A percentile compares a stretch with the other conserved stretches of the same genome.
These are phyloP conservation scores for Lichtheimia corymbifera DNA, from an alignment of 371 early-diverging fungal genomes.

Conservation along the genomic window DNA sequence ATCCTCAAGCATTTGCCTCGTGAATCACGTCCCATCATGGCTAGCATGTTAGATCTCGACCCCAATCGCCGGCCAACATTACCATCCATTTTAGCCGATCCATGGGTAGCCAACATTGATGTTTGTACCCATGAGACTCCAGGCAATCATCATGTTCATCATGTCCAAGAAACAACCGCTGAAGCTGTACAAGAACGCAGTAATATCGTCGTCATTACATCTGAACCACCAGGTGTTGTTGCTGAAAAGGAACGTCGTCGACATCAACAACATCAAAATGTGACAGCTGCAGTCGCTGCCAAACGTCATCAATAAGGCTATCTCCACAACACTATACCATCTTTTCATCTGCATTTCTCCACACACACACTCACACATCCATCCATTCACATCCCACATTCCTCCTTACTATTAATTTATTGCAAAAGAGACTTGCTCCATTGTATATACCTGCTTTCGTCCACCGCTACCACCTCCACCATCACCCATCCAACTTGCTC, in stretches of 20 bases:
- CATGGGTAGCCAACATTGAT: constrained; percentile 62
- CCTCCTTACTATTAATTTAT: too few species aligned
- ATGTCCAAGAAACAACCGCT: constrained; percentile 28
- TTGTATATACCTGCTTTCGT: too few species aligned
- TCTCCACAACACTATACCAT: too few species aligned
- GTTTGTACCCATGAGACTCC: constrained; percentile 54
- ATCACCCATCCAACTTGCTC: too few species aligned
- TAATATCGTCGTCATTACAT: constrained; percentile 22
- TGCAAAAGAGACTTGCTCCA: too few species aligned
- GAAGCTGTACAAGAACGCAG: constrained; percentile 7
- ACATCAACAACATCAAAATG: constrained; percentile 7
- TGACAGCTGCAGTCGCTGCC: not conserved
- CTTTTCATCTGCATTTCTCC: too few species aligned
- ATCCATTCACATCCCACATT: too few species aligned
- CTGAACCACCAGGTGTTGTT: constrained; percentile 24
- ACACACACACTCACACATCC: too few species aligned
- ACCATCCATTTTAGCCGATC: constrained; percentile 40
- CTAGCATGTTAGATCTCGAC: constrained; percentile 53
- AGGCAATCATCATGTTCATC: constrained; percentile 49
- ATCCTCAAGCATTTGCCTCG: constrained; percentile 55
- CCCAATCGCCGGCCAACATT: constrained; percentile 51
- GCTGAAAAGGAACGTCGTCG: constrained; percentile 25
- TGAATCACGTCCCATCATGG: constrained; percentile 44
- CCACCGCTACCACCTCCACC: too few species aligned
- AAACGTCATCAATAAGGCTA: too few species aligned